These are phyloP conservation scores for Mycena albidolilacea DNA, from an alignment of 768 basidiomycete species.

Conservation along the genomic window DNA sequence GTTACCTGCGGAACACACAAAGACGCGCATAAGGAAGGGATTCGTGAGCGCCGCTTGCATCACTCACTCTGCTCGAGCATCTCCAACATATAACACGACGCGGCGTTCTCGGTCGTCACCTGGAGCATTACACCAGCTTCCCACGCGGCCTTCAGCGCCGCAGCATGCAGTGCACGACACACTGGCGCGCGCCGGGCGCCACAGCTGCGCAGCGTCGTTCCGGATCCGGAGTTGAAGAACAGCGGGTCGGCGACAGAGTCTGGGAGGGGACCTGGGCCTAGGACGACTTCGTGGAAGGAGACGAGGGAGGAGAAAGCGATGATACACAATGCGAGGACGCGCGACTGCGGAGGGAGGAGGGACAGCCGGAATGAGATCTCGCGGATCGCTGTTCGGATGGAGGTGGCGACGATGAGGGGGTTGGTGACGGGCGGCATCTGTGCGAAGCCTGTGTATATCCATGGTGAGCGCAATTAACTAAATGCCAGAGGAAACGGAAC, in stretches of 20 bases:
- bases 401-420: not conserved
- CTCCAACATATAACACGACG: conserved; percentile 20
- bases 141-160: conserved; percentile 21
- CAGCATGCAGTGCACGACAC: conserved; percentile 1
- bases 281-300: conserved; percentile 21
- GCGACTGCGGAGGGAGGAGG: conserved; percentile 5
- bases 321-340: conserved; percentile 29
- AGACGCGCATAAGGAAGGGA: too few relatives aligned
- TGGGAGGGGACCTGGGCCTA: conserved; percentile 7
- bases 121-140: conserved; percentile 11
- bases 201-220: not conserved
- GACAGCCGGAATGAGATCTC: not conserved
- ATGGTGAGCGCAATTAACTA: not conserved
- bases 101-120: conserved; percentile 19
- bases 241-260: not conserved
- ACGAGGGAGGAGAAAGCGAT: conserved; percentile 9
- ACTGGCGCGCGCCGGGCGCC: not conserved
- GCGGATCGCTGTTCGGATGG: not conserved
- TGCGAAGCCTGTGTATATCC: not conserved
- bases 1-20: not conserved
- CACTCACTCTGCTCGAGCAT: conserved; percentile 15
- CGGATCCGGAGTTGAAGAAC: conserved; percentile 1
- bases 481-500: not conserved
- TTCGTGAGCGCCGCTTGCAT: too few relatives aligned
- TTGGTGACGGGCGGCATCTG: not conserved